Evolutionary conservation across 2,329 filamentous ascomycete genomes (phyloP).

Genomic region (Stemphylium beticola): DNA sequence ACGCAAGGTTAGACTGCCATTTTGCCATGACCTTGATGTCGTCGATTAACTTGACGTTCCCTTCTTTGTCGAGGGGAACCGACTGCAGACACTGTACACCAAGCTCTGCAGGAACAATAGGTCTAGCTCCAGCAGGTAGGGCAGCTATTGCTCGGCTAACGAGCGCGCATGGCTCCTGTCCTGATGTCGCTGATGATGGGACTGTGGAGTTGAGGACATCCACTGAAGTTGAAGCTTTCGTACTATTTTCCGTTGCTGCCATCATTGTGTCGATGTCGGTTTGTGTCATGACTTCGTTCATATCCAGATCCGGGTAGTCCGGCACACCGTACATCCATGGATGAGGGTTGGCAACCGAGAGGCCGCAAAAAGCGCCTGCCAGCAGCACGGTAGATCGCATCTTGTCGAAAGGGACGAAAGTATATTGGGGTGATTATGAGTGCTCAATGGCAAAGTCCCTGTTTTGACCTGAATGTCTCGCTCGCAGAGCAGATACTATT

Average conservation of each 20-base stretch:
- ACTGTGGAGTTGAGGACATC: slow-evolving; percentile 20
- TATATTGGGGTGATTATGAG: not conserved
- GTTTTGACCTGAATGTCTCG: not conserved
- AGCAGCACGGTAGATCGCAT: slow-evolving; percentile 33
- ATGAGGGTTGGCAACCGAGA: slow-evolving; percentile 29
- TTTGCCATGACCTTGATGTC: slow-evolving; percentile 45
- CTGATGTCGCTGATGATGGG: slow-evolving; percentile 20
- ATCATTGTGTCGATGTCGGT: slow-evolving; percentile 26
- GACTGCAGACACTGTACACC: slow-evolving; percentile 44
- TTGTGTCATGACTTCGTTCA: slow-evolving; percentile 35
- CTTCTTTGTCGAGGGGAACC: slow-evolving; percentile 46
- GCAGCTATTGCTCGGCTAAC: slow-evolving; percentile 36
- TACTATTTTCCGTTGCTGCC: slow-evolving; percentile 24
- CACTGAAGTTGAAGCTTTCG: slow-evolving; percentile 18
- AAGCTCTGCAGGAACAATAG: slow-evolving; percentile 43
- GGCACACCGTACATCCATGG: slow-evolving; percentile 47
- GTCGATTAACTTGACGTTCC: slow-evolving; percentile 41
- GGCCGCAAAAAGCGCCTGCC: slow-evolving; percentile 27
- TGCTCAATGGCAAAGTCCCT: not conserved
- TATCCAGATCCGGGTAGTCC: slow-evolving; percentile 33
- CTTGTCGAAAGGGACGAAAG: not conserved
- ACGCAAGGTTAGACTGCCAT: slow-evolving; percentile 51
- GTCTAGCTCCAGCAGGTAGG: slow-evolving; percentile 33
- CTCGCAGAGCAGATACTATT: slow-evolving; percentile 3
- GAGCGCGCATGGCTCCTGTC: slow-evolving; percentile 43